Evolutionary conservation across 768 basidiomycete genomes (phyloP), one percentile per base, ranked within the genome.

Genomic region (Auriscalpium microsporum): DNA sequence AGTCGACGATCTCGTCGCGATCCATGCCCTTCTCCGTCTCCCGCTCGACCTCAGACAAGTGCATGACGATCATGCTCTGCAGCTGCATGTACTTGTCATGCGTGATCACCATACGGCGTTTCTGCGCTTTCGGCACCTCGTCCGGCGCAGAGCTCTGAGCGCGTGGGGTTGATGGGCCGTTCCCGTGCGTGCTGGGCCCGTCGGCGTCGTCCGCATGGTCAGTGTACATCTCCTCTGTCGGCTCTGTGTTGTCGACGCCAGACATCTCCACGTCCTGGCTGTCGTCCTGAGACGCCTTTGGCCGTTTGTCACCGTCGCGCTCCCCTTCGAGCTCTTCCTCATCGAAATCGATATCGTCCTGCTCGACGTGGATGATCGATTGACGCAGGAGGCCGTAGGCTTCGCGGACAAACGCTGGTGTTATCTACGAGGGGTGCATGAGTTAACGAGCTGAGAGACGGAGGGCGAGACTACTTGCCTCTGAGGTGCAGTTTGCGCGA

Each of bases 361-460:
- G 94, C 67, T 99, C 96, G 57, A 99, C 94, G 65, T 98, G 96
- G 63, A 99, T 97, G 71, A 99, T 99, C 2, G 96, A 98, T 68
- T 96, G 94, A 23, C 90, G 84, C 11, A 99, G 76, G 17, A 99
- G 84, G 45, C 83, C 85, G 72, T 90, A 98, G 2, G 96, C 96
- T 71, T 99, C 96, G 42, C 94, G 84, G 19, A 99, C 95, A 67
- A 95, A 94, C 2, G 81, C 86, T 8, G 95, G 94, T 0, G 82
- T 90, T 64, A 99, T 98, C 90, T 95, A 58, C 10, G 14, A 37
- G 17, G 21, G 23, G 16, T 14, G 34, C 28, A 55, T 45, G 4
- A 42, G 33, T n/a, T n/a, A 19, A 50, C 13, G 4, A 38, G 17
- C 7, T 11, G 17, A 28, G 33, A 17, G 9, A 19, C 21, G 16